Conservation (phyloP, 2,329 filamentous ascomycete genomes). For the Fusarium burgessii region DNA sequence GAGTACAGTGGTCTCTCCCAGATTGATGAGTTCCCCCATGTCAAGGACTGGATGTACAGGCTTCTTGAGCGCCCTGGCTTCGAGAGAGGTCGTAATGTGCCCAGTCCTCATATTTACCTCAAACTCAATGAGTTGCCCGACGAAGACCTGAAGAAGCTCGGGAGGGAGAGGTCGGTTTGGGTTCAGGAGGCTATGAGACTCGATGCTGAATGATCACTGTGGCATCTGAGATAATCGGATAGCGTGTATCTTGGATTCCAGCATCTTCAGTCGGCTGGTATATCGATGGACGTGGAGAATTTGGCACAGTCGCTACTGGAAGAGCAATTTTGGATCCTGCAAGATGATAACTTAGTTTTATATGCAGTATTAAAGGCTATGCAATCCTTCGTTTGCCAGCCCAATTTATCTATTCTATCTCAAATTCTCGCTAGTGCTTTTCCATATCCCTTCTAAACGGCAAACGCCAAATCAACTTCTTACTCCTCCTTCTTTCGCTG, state of each 20-base stretch:
- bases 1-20: constrained; percentile 52
- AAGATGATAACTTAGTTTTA: background rate
- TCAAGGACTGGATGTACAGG: constrained; percentile 81
- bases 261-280: no score
- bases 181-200: constrained; percentile 76
- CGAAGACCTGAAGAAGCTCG: constrained; percentile 67
- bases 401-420: background rate
- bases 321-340: no score
- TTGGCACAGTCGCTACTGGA: background rate
- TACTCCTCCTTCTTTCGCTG: constrained; percentile 30
- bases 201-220: constrained; percentile 57
- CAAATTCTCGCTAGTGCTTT: background rate
- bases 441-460: background rate
- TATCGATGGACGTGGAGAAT: no score
- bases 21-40: constrained; percentile 79
- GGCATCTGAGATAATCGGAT: background rate
- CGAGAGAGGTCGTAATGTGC: constrained; percentile 81
- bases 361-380: background rate
- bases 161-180: constrained; percentile 67
- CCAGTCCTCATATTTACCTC: constrained; percentile 72
- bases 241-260: no score
- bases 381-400: background rate
- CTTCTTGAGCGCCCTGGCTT: constrained; percentile 76
- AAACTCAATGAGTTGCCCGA: constrained; percentile 57
- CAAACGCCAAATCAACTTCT: background rate